A percentile compares a stretch with the other conserved stretches of the same genome.
phyloP scores from a whole-genome alignment of 441 rosid species.

The Gossypium schwendimanii region DNA sequence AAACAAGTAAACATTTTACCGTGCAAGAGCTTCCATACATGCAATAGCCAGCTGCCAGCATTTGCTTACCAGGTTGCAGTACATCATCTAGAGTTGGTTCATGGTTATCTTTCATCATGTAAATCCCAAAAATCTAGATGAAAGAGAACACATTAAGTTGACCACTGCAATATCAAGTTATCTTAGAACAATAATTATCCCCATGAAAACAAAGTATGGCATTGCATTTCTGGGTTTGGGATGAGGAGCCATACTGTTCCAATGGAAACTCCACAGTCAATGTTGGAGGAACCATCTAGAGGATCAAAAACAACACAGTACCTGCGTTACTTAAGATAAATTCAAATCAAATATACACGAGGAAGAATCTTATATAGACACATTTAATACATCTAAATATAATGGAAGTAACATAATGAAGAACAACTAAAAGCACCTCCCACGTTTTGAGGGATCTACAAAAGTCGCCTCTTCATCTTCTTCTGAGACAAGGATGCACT shows the following conservation, averaged over 20 bases:
- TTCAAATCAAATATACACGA: background rate
- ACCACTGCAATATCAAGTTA: slow-evolving; percentile 17
- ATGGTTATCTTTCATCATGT: slow-evolving; percentile 52
- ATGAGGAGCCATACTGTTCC: slow-evolving; percentile 63
- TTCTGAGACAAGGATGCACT: slow-evolving; percentile 96
- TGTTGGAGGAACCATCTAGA: slow-evolving; percentile 95
- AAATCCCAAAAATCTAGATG: slow-evolving; percentile 89
- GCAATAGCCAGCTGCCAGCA: slow-evolving; percentile 98
- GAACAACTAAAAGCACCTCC: slow-evolving; percentile 42
- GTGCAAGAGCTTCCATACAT: slow-evolving; percentile 99
- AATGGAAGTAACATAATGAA: background rate
- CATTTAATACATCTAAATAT: background rate
- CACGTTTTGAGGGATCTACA: slow-evolving; percentile 69
- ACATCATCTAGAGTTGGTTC: slow-evolving; percentile 78
- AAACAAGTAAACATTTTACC: slow-evolving; percentile 37
- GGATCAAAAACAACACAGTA: slow-evolving; percentile 95
- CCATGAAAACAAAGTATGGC: background rate
- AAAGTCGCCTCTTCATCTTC: slow-evolving; percentile 93
- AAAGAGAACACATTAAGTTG: slow-evolving; percentile 25
- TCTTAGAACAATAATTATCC: slow-evolving; percentile 14
- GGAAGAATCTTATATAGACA: background rate
- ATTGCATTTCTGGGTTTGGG: background rate
- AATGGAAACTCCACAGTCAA: slow-evolving; percentile 94
- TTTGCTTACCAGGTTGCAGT: slow-evolving; percentile 76
- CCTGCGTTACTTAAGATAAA: slow-evolving; percentile 27